phyloP scores from a whole-genome alignment of 2,329 filamentous ascomycete species.

The Corynespora cassiicola region DNA sequence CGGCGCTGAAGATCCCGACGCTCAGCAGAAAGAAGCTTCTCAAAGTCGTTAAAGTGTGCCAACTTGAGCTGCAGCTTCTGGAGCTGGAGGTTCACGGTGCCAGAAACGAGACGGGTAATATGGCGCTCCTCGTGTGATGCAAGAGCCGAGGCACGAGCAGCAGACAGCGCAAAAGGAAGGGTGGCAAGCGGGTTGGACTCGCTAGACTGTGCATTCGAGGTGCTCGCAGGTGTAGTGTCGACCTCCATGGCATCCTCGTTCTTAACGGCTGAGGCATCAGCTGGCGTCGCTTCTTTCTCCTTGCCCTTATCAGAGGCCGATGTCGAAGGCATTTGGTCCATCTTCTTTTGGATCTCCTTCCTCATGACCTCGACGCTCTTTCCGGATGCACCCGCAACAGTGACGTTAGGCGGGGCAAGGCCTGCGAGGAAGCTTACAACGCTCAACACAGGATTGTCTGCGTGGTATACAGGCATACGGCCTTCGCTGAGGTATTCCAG shows the following conservation, averaged over 20 bases:
- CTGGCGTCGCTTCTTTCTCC: slow-evolving; percentile 59
- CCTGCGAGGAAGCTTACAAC: slow-evolving; percentile 94
- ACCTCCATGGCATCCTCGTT: slow-evolving; percentile 67
- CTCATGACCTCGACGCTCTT: slow-evolving; percentile 88
- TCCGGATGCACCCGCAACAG: slow-evolving; percentile 77
- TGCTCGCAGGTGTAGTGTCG: slow-evolving; percentile 49
- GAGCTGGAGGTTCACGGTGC: slow-evolving; percentile 90
- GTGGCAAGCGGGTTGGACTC: slow-evolving; percentile 63
- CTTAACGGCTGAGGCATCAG: slow-evolving; percentile 55
- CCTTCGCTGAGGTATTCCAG: slow-evolving; percentile 74
- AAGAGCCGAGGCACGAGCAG: slow-evolving; percentile 83
- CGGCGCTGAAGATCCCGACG: slow-evolving; percentile 90
- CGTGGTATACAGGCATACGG: slow-evolving; percentile 86
- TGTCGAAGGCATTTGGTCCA: slow-evolving; percentile 66
- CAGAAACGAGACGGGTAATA: slow-evolving; percentile 91
- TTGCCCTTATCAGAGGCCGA: slow-evolving; percentile 58
- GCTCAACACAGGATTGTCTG: slow-evolving; percentile 95
- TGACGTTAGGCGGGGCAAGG: slow-evolving; percentile 86
- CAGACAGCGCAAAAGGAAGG: slow-evolving; percentile 84
- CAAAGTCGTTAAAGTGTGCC: slow-evolving; percentile 95
- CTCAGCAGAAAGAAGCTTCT: slow-evolving; percentile 88
- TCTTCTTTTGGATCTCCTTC: slow-evolving; percentile 76
- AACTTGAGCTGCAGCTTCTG: slow-evolving; percentile 96
- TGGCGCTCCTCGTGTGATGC: slow-evolving; percentile 97
- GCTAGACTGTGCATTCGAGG: slow-evolving; percentile 10